Evolutionary conservation across 2,329 filamentous ascomycete genomes (phyloP), one percentile per base, ranked within the genome.

Genomic region (Xylariales sp.): DNA sequence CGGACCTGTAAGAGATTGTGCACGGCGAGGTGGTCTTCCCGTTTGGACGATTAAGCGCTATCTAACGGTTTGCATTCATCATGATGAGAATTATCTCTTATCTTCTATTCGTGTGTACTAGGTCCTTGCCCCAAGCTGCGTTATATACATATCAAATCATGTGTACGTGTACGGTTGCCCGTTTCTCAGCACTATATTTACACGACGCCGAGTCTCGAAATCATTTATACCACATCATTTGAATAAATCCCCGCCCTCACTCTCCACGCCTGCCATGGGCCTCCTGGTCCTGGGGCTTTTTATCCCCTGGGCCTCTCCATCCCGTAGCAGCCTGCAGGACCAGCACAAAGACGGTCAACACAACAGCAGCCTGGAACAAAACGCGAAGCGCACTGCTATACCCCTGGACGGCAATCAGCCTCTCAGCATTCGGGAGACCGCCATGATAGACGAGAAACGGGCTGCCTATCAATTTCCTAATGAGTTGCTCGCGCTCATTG

Each of bases 201-300:
- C n/a, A 46, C 23, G 4, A 61, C 18, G 18, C 16, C 18, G 12
- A 5, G 7, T 10, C 9, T 16, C 18, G 12, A 45, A 39, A 36
- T 12, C 1, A 10, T 0, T 54, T 8, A 14, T 18, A 41, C 14
- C 48, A 1, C 14, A 3, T 18, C 41, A 16, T 30, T 36, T n/a
- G 12, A 32, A 23, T 9, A 30, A 28, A 30, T n/a, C 41, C 14
- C 16, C 9, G 8, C 36, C 46, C n/a, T 65, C 49, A 60, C 49
- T 54, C 64, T 7, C 5, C 8, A 28, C 16, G 34, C 8, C 32
- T 41, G 30, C 60, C 60, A 43, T 9, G 2, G 5, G 23, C 76
- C 56, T 79, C 75, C 74, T 89, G 78, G 82, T 91, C 80, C 84
- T 86, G 79, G 85, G 86, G 74, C 74, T 90, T 73, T 6, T 46